Conservation (phyloP, 495 filamentous ascomycete genomes). For the Penicillium argentinense region DNA sequence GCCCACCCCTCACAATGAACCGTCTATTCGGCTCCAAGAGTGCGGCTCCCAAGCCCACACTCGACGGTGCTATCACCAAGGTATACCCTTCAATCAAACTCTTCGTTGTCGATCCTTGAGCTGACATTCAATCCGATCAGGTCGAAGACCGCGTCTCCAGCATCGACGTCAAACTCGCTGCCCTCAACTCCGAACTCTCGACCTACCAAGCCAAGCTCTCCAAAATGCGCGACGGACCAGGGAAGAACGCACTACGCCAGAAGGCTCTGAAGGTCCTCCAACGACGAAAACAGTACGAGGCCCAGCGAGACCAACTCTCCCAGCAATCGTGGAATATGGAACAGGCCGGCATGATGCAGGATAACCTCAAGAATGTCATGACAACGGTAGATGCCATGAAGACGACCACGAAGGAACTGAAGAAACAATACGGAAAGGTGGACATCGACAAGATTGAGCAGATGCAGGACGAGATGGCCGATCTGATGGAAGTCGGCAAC, state of each 20-base stretch:
- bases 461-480: slow-evolving; percentile 99
- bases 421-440: slow-evolving; percentile 95
- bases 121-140: slow-evolving; percentile 38
- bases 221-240: slow-evolving; percentile 96
- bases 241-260: slow-evolving; percentile 87
- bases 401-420: slow-evolving; percentile 87
- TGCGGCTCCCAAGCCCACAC: slow-evolving; percentile 87
- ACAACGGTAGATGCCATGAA: slow-evolving; percentile 97
- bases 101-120: slow-evolving; percentile 3
- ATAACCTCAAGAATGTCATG: slow-evolving; percentile 98
- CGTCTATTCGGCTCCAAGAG: slow-evolving; percentile 90
- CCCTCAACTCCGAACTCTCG: slow-evolving; percentile 85
- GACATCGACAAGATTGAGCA: slow-evolving; percentile 96
- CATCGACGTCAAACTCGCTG: slow-evolving; percentile 92
- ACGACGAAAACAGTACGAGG: slow-evolving; percentile 94
- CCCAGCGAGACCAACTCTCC: slow-evolving; percentile 91
- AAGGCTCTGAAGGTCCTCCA: slow-evolving; percentile 95
- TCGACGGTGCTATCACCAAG: slow-evolving; percentile 81
- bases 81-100: slow-evolving; percentile 41
- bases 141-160: slow-evolving; percentile 81
- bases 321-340: slow-evolving; percentile 99
- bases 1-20: slow-evolving; percentile 66
- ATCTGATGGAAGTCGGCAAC: slow-evolving; percentile 95
- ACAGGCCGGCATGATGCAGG: slow-evolving; percentile 98
- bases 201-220: slow-evolving; percentile 83